Percentiles rank a stretch among this genome's conserved stretches.
These are phyloP conservation scores for Boletus reticuloceps DNA, from an alignment of 768 basidiomycete genomes.

Conservation along the genomic window DNA sequence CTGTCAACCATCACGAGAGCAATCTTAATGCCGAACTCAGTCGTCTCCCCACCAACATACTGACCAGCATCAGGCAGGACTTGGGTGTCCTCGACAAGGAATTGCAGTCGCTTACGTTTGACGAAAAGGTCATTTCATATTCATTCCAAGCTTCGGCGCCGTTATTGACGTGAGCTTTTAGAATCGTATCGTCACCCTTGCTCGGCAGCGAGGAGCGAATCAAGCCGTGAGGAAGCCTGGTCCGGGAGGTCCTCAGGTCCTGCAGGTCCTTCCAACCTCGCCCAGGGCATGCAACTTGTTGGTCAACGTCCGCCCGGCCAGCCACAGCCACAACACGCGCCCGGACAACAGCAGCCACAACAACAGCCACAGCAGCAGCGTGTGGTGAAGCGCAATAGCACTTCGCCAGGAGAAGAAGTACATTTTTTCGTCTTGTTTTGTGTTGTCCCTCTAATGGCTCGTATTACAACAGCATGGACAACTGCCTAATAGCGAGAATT, in stretches of 20 bases:
- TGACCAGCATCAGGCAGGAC: slow-evolving; percentile 42
- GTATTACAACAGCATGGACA: slow-evolving; percentile 40
- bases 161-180: slow-evolving; percentile 22
- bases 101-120: slow-evolving; percentile 35
- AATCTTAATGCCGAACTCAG: slow-evolving; percentile 42
- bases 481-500: slow-evolving; percentile 48
- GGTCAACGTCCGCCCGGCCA: slow-evolving; percentile 39
- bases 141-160: background rate
- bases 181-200: slow-evolving; percentile 35
- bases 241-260: slow-evolving; percentile 25
- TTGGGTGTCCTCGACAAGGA: slow-evolving; percentile 48
- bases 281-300: slow-evolving; percentile 37
- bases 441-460: slow-evolving; percentile 2
- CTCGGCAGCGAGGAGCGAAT: slow-evolving; percentile 25
- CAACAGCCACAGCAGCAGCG: slow-evolving; percentile 25
- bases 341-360: slow-evolving; percentile 24
- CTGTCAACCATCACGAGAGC: slow-evolving; percentile 25
- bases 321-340: slow-evolving; percentile 27
- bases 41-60: slow-evolving; percentile 33
- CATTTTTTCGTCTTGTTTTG: slow-evolving; percentile 7
- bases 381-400: slow-evolving; percentile 53
- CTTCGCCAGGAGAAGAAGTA: slow-evolving; percentile 63
- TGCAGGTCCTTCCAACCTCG: slow-evolving; percentile 26
- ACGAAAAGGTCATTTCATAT: slow-evolving; percentile 55
- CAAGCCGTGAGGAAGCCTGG: slow-evolving; percentile 26